Evolutionary conservation across 2,329 filamentous ascomycete genomes (phyloP).

Genomic region (Colletotrichum eleusines): DNA sequence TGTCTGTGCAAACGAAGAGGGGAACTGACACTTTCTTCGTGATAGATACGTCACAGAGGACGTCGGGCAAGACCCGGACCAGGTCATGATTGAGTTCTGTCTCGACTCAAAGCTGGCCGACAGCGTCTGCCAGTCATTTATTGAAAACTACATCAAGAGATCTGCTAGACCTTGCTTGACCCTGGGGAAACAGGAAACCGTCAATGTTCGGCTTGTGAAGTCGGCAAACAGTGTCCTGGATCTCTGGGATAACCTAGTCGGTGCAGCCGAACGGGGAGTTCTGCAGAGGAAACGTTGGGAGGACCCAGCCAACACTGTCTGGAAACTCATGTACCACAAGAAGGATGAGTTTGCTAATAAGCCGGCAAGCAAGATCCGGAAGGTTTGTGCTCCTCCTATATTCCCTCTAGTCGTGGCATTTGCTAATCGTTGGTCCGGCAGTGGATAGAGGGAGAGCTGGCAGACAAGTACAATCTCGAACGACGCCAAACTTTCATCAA

Average conservation of each 20-base stretch:
- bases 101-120: neutral
- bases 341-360: conserved; percentile 12
- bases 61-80: conserved; percentile 1
- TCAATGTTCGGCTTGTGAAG: conserved; percentile 9
- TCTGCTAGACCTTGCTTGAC: conserved; percentile 13
- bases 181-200: conserved; percentile 6
- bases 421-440: neutral
- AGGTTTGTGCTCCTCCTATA: conserved; percentile 2
- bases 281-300: conserved; percentile 8
- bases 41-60: conserved; percentile 1
- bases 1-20: neutral
- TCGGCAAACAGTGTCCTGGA: conserved; percentile 9
- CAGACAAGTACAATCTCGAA: conserved; percentile 22
- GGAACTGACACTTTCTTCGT: neutral
- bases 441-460: conserved; percentile 3
- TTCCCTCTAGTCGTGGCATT: neutral
- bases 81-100: conserved; percentile 1
- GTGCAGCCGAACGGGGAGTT: conserved; percentile 5
- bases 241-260: conserved; percentile 9
- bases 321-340: conserved; percentile 21
- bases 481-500: conserved; percentile 10
- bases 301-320: conserved; percentile 3
- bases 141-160: conserved; percentile 1
- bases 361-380: neutral
- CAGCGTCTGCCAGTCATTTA: conserved; percentile 8